Evolutionary conservation across 345 rosid species (phyloP), one percentile per base, ranked within the genome.

Genomic region (Moringa oleifera): DNA sequence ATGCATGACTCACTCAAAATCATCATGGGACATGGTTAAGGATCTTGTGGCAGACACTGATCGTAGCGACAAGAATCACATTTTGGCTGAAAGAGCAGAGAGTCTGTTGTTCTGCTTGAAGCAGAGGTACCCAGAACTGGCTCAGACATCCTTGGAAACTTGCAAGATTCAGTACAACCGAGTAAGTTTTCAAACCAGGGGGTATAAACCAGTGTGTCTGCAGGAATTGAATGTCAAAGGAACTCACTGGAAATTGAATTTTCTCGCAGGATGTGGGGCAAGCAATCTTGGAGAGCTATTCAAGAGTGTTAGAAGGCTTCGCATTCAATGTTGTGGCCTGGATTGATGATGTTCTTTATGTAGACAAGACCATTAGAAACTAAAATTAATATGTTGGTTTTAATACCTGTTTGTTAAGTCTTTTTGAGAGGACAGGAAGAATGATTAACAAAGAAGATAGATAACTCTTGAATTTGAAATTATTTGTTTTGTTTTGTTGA

Each of bases 61-160:
- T 58, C 57, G 89, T 56, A 80, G 70, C 7, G 96, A 94, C 65
- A 94, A 90, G 72, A 94, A 90, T 54, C 89, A 88, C 63, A 23
- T 68, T 23, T 70, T 94, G 62, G 93, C 97, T 0, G 89, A 79
- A 76, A 81, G 97, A 71, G 97, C 97, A 0, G 90, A 86, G 67
- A 88, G 86, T 74, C 72, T 90, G 76, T 76, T 90, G 37, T 82
- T 86, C 55, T 87, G 81, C 70, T 68, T 94, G 81, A 94, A 90
- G 80, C 96, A 85, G 72, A 83, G 89, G 81, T 88, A 74, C 59
- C 95, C 99, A 51, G 91, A 75, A 69, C 95, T 94, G 51, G 71
- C 99, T 41, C 99, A 94, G 76, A 94, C 97, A 56, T 77, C 92
- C 41, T 79, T 94, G 78, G 97, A 94, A 76, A 86, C 84, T 33